Percentiles rank a stretch among this genome's conserved stretches.
Conservation (phyloP, 192 early-diverging fungal species). For the Backusella macrospora region DNA sequence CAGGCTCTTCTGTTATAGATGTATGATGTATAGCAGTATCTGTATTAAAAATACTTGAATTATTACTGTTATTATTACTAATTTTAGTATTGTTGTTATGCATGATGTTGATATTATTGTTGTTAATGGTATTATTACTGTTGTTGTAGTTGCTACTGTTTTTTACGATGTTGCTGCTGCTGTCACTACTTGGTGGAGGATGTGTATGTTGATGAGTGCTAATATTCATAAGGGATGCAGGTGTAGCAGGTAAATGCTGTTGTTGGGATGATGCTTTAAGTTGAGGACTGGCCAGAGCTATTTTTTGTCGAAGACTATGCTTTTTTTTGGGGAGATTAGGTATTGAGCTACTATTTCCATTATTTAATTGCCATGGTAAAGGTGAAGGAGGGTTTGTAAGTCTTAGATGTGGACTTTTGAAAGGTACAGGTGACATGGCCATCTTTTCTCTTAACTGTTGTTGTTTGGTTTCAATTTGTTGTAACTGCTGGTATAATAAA, state of each 20-base stretch:
- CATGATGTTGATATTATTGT: not conserved
- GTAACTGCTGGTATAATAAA: slow-evolving; percentile 26
- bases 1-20: slow-evolving; percentile 1
- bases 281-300: slow-evolving; percentile 25
- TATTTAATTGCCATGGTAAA: slow-evolving; percentile 7
- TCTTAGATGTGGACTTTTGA: not conserved
- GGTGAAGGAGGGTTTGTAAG: slow-evolving; percentile 6
- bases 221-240: slow-evolving; percentile 66
- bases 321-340: slow-evolving; percentile 5
- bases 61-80: not conserved
- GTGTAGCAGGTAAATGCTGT: slow-evolving; percentile 59
- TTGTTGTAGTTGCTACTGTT: not conserved
- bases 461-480: slow-evolving; percentile 18
- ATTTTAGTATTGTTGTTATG: not conserved
- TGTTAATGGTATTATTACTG: not conserved
- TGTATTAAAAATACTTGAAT: not conserved
- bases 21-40: not conserved
- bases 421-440: slow-evolving; percentile 4
- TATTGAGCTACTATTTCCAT: not conserved
- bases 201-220: slow-evolving; percentile 9
- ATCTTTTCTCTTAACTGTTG: slow-evolving; percentile 7
- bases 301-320: slow-evolving; percentile 22
- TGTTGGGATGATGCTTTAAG: slow-evolving; percentile 13
- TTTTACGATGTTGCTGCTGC: not conserved
- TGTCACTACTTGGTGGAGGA: not conserved